phyloP scores from a whole-genome alignment of 1,284 basidiomycete species.

The Cutaneotrichosporon sp. region DNA sequence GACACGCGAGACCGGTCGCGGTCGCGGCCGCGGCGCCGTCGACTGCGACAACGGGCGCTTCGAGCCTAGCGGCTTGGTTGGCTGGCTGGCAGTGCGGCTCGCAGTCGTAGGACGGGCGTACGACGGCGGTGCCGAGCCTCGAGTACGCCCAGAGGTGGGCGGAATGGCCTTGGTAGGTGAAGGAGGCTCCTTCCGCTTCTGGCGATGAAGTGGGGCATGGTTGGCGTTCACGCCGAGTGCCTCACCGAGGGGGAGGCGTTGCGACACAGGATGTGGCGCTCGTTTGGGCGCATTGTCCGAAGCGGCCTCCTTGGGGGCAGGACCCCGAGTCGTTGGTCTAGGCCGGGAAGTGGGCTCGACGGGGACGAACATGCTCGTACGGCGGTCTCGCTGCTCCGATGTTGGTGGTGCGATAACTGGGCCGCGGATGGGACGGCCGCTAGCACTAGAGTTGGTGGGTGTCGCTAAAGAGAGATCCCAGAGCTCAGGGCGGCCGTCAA shows the following conservation, averaged over 20 bases:
- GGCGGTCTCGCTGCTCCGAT: not conserved
- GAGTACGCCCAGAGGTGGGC: not conserved
- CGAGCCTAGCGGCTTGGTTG: not conserved
- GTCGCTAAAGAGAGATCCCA: not conserved
- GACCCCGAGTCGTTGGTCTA: not conserved
- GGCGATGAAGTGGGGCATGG: not conserved
- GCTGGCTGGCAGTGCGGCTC: not conserved
- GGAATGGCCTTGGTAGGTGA: not conserved
- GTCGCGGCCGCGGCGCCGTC: not conserved
- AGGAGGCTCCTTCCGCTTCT: conserved; percentile 7
- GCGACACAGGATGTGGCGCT: not conserved
- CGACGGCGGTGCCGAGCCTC: not conserved
- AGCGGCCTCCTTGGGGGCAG: not conserved
- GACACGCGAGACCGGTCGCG: not conserved
- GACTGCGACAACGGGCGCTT: too few relatives aligned
- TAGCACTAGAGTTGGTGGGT: not conserved
- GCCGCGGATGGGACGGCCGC: not conserved
- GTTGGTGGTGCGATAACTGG: not conserved
- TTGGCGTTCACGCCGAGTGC: not conserved
- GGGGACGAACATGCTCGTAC: not conserved
- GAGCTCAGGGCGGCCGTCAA: not conserved
- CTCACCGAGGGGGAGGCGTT: not conserved
- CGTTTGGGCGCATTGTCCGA: not conserved
- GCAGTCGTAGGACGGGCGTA: too few relatives aligned
- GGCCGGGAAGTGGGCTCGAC: too few relatives aligned